Evolutionary conservation across 78 protist species (phyloP).

Genomic region (Dictyostelium firmibasis): DNA sequence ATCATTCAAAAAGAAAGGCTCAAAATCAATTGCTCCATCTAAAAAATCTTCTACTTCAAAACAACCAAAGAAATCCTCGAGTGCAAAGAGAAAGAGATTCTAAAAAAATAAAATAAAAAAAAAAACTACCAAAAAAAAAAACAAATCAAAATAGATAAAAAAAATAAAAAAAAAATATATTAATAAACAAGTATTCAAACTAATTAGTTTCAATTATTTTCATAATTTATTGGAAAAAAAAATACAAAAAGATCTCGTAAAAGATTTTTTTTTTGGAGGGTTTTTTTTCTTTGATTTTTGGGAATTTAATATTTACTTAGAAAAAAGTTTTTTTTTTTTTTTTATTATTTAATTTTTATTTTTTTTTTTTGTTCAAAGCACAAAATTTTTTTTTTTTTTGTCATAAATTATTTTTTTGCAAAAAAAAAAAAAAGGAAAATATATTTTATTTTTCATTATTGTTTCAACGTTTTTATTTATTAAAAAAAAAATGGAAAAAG

Average conservation of each 20-base stretch:
- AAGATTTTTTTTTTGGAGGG: neutral
- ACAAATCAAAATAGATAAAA: neutral
- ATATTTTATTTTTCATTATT: too few species aligned
- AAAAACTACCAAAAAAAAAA: neutral
- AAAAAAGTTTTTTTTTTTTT: too few species aligned
- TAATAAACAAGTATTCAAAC: neutral
- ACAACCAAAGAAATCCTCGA: neutral
- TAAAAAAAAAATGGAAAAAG: conserved; percentile 15
- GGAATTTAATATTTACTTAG: neutral
- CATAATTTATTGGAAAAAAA: too few species aligned
- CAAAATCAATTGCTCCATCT: neutral
- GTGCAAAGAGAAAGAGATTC: neutral
- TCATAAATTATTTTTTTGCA: too few species aligned
- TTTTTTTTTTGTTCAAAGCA: neutral
- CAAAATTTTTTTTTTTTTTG: neutral
- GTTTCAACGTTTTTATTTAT: too few species aligned
- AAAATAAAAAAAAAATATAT: neutral
- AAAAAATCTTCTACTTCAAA: neutral
- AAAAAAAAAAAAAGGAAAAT: too few species aligned
- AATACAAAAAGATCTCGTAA: neutral
- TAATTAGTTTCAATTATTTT: too few species aligned
- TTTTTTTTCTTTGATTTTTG: neutral
- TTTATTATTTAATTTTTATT: too few species aligned
- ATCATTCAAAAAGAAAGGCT: neutral
- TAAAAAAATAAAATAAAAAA: neutral